phyloP scores from a whole-genome alignment of 345 rosid genomes.

The Limnanthes douglasii region DNA sequence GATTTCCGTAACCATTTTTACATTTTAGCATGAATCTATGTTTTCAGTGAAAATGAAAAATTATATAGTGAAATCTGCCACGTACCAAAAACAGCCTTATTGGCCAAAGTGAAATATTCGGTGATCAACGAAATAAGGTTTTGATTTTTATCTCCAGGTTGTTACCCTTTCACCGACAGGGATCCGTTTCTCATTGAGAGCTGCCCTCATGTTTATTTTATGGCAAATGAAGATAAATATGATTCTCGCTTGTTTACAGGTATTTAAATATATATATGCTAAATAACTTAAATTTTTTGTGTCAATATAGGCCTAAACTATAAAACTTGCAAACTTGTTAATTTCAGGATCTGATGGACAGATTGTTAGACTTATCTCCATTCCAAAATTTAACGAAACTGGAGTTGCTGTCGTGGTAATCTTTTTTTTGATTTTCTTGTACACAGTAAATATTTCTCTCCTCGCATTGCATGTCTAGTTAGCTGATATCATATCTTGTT shows the following conservation, averaged over 20 bases:
- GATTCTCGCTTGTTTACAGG: constrained; percentile 50
- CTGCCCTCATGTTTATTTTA: constrained; percentile 92
- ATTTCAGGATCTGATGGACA: constrained; percentile 77
- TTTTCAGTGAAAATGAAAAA: no score
- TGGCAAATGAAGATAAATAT: constrained; percentile 68
- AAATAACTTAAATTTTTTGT: background rate
- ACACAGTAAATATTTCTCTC: background rate
- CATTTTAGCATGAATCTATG: no score
- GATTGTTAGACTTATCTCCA: constrained; percentile 48
- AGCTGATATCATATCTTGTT: background rate
- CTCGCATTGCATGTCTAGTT: background rate
- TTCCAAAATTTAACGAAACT: constrained; percentile 65
- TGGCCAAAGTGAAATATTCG: constrained; percentile 2
- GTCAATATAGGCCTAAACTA: no score
- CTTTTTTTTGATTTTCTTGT: constrained; percentile 1
- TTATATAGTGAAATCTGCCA: no score
- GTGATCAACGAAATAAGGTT: no score
- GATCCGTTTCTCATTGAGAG: constrained; percentile 90
- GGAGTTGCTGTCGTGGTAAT: constrained; percentile 80
- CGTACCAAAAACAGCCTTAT: background rate
- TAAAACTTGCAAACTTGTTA: background rate
- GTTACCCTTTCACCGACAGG: constrained; percentile 89
- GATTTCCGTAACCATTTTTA: no score
- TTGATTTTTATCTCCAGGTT: constrained; percentile 48
- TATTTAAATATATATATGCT: constrained; percentile 14